Base-by-base conservation (phyloP, 257 asterid species). In the Paraleonurus japonicus region DNA sequence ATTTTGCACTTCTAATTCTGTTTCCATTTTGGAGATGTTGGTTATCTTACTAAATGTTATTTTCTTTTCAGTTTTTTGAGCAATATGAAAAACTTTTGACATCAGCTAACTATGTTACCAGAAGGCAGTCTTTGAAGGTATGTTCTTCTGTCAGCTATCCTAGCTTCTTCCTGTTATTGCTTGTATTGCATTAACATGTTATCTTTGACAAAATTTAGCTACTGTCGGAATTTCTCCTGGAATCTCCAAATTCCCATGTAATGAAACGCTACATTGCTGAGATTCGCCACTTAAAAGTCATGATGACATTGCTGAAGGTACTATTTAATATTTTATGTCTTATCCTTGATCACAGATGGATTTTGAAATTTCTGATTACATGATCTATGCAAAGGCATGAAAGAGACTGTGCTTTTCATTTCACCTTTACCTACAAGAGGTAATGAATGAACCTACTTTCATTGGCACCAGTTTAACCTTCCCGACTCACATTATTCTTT, bases 91-190 rank as follows among this genome's bases (percentile, higher is more conserved):
- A 76, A 67, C 96, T 94, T 76, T 78, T 94, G 84, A 79, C 82
- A 43, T 91, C 99, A 64, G 65, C 84, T 35, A 94, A 94, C 80
- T 94, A 94, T 48, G 99, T 94, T 68, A 94, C 98, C 2, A 86
- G 98, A 83, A 86, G 99, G 89, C 99, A 94, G 78, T 94, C 99
- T 58, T 84, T 94, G 88, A 94, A 94, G 99, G 99, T 89, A 63
- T 75, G 89, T 76, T 61, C 66, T 61, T 78, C 71, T 61, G 47
- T 71, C 64, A 59, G 35, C 69, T 80, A 51, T 23, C 48, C 48
- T 65, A 74, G 35, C 39, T 83, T 69, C 73, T 71, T 72, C 71
- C 67, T 32, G 23, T 71, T 51, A 47, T 76, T 51, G 15, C 35
- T 64, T 67, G 39, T 82, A 51, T 78, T 82, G 65, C n/a, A 47